Evolutionary conservation across 306 rosid genomes (phyloP).

Genomic region (Cicer yamashitae): DNA sequence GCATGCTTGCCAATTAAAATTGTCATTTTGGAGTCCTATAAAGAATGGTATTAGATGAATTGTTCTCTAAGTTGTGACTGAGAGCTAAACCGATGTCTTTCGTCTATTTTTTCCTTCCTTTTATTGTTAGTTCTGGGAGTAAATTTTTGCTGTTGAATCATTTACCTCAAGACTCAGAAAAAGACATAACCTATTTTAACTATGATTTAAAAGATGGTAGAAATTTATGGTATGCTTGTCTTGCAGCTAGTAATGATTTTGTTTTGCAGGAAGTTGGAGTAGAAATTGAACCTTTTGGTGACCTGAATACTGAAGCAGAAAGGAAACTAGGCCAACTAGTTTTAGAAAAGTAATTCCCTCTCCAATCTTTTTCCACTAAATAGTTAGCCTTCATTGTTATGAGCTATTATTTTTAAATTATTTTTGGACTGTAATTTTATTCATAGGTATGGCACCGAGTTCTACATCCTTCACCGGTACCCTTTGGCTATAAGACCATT

Average conservation of each 20-base stretch:
- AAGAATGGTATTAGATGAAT: not conserved
- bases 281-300: conserved; percentile 85
- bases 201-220: not conserved
- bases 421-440: conserved; percentile 19
- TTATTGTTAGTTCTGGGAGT: not conserved
- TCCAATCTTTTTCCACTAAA: not conserved
- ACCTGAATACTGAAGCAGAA: conserved; percentile 83
- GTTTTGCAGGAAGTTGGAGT: conserved; percentile 75
- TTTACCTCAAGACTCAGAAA: conserved; percentile 1
- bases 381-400: not conserved
- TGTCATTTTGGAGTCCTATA: not conserved
- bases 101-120: not conserved
- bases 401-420: not conserved
- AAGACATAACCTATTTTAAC: not conserved
- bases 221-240: conserved; percentile 24
- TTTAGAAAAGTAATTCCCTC: conserved; percentile 68
- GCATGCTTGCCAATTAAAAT: no score
- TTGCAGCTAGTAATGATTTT: conserved; percentile 30
- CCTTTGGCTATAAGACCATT: conserved; percentile 89
- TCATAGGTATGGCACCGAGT: conserved; percentile 83
- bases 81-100: not conserved
- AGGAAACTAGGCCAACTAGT: conserved; percentile 87
- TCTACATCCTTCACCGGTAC: conserved; percentile 84
- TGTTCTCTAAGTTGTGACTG: not conserved
- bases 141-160: conserved; percentile 20